Evolutionary conservation across 345 rosid genomes (phyloP).

Genomic region (Hibiscus tridactylites): DNA sequence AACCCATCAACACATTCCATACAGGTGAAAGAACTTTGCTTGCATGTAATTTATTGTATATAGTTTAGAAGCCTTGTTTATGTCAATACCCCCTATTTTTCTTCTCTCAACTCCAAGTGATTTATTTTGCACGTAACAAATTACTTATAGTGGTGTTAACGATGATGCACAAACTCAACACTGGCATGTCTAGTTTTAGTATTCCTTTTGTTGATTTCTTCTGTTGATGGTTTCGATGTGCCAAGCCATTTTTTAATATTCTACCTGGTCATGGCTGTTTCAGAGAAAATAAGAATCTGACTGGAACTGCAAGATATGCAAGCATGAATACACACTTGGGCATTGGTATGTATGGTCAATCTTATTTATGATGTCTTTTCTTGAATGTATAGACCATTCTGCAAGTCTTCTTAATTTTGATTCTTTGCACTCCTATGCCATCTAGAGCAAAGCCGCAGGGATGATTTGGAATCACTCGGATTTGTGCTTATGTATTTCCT

Average conservation of each 20-base stretch:
- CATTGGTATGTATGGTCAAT: conserved; percentile 46
- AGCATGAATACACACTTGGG: conserved; percentile 99
- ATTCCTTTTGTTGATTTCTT: background rate
- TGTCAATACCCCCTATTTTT: background rate
- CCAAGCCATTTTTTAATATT: background rate
- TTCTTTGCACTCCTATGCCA: background rate
- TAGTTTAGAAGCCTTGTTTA: background rate
- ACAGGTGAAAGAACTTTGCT: conserved; percentile 45
- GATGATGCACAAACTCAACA: background rate
- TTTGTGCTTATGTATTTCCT: conserved; percentile 94
- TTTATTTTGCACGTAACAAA: background rate
- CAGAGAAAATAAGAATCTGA: conserved; percentile 95
- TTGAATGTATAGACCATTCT: background rate
- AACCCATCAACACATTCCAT: conserved; percentile 78
- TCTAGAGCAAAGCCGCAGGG: conserved; percentile 97
- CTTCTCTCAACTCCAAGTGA: background rate
- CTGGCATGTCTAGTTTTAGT: background rate
- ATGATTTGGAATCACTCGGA: conserved; percentile 97
- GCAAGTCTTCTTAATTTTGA: background rate
- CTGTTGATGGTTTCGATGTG: background rate
- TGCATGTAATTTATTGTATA: background rate
- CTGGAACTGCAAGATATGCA: conserved; percentile 99
- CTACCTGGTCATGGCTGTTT: conserved; percentile 5
- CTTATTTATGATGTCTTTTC: background rate
- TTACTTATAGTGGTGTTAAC: background rate